Evolutionary conservation across 1,284 basidiomycete species (phyloP).

Genomic region (Ustilago crameri): DNA sequence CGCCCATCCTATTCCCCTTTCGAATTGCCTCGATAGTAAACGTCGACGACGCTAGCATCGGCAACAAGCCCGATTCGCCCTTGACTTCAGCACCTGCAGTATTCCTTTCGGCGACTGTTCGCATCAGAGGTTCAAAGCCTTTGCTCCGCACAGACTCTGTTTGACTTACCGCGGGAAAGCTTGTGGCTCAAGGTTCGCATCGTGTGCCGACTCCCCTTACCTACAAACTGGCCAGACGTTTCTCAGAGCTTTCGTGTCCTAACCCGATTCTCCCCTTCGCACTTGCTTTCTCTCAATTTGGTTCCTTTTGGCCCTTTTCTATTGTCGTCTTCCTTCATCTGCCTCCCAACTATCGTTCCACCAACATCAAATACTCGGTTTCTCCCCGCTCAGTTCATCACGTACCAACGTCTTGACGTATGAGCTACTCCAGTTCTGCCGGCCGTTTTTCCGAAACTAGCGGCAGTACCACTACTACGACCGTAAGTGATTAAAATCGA

Average conservation of each 20-base stretch:
- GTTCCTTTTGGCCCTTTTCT: not conserved
- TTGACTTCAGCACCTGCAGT: too few relatives aligned
- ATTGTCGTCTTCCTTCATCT: not conserved
- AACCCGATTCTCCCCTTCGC: conserved; percentile 9
- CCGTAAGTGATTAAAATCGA: conserved; percentile 21
- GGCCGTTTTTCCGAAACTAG: conserved; percentile 31
- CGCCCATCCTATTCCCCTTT: not conserved
- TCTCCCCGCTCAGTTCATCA: conserved; percentile 2
- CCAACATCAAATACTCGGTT: not conserved
- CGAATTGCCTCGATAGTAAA: conserved; percentile 28
- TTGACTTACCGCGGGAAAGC: not conserved
- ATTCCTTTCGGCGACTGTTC: too few relatives aligned
- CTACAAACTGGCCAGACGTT: conserved; percentile 38
- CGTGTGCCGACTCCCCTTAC: conserved; percentile 12
- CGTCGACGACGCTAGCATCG: conserved; percentile 45
- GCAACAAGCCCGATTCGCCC: not conserved
- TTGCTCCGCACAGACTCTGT: not conserved
- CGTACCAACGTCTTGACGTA: conserved; percentile 4
- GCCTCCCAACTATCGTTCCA: not conserved
- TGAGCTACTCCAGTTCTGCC: conserved; percentile 40
- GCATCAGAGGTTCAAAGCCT: too few relatives aligned
- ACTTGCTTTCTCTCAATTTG: conserved; percentile 3
- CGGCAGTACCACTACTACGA: conserved; percentile 30
- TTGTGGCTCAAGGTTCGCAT: conserved; percentile 5
- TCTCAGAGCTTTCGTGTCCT: conserved; percentile 27